Evolutionary conservation across 208 protist species (phyloP).

Genomic region (Kentomonas sorsogonicus): DNA sequence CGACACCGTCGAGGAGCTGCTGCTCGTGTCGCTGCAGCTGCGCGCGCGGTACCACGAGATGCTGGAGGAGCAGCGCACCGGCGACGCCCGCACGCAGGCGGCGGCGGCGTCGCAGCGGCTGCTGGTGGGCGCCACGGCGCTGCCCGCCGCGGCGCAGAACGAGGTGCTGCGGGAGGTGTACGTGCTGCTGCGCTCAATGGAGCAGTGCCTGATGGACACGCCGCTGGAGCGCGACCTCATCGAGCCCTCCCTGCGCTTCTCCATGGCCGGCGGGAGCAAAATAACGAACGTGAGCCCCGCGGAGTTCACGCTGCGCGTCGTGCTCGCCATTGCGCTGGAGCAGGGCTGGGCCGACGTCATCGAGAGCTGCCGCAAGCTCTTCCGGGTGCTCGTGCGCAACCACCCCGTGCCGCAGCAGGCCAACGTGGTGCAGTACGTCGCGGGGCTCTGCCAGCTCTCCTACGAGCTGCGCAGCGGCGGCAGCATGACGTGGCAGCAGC

Average conservation of each 20-base stretch:
- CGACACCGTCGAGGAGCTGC: slow-evolving; percentile 17
- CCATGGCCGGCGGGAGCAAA: neutral
- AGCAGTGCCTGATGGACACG: slow-evolving; percentile 22
- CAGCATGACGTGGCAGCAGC: slow-evolving; percentile 38
- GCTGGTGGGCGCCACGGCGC: neutral
- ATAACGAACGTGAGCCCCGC: slow-evolving; percentile 28
- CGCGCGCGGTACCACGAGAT: slow-evolving; percentile 13
- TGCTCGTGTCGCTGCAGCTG: slow-evolving; percentile 20
- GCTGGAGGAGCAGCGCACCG: too few relatives aligned
- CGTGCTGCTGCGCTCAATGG: slow-evolving; percentile 22
- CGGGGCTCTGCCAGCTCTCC: slow-evolving; percentile 45
- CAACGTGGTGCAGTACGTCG: slow-evolving; percentile 36
- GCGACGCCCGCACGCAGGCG: neutral
- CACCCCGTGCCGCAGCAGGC: slow-evolving; percentile 37
- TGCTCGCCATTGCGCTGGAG: slow-evolving; percentile 44
- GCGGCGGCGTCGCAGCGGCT: neutral
- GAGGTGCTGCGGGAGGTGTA: slow-evolving; percentile 29
- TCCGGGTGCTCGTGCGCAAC: slow-evolving; percentile 38
- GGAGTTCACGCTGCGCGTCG: slow-evolving; percentile 43
- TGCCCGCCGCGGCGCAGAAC: slow-evolving; percentile 12
- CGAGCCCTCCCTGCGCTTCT: slow-evolving; percentile 6
- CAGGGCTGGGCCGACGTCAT: slow-evolving; percentile 58
- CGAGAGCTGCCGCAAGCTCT: slow-evolving; percentile 37
- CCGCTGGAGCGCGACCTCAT: slow-evolving; percentile 30
- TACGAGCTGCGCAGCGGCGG: slow-evolving; percentile 41